A percentile compares a stretch with the other conserved stretches of the same genome.
These are phyloP conservation scores for Leishmania mexicana DNA, from an alignment of 208 protist genomes.

Conservation along the genomic window DNA sequence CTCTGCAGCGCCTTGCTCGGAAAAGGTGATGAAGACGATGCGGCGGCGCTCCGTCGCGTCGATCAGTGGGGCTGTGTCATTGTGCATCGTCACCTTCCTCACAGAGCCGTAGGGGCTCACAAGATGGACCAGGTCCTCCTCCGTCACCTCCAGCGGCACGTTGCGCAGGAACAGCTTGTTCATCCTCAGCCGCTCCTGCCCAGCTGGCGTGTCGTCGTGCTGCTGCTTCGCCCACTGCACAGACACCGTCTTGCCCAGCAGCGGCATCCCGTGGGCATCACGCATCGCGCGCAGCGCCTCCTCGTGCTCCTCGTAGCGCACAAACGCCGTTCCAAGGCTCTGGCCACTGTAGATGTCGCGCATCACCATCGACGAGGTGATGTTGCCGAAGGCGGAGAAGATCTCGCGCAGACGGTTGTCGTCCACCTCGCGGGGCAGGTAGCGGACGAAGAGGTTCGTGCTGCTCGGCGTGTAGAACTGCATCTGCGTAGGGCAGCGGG, in stretches of 20 bases:
- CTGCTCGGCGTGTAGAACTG: conserved; percentile 20
- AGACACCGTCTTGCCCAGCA: conserved; percentile 26
- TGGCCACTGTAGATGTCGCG: conserved; percentile 52
- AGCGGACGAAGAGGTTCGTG: conserved; percentile 56
- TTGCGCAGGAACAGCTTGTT: conserved; percentile 66
- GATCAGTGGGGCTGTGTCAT: conserved; percentile 25
- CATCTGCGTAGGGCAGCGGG: conserved; percentile 16
- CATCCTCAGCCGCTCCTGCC: conserved; percentile 31
- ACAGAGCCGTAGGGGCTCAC: conserved; percentile 33
- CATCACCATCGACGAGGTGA: conserved; percentile 53
- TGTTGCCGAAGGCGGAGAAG: conserved; percentile 37
- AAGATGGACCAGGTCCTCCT: conserved; percentile 12
- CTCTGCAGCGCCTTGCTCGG: conserved; percentile 37
- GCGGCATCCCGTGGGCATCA: conserved; percentile 11
- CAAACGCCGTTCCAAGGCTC: conserved; percentile 49
- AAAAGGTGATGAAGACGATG: conserved; percentile 59
- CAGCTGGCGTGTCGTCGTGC: conserved; percentile 40
- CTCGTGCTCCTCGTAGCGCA: conserved; percentile 32
- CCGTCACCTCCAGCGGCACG: conserved; percentile 39
- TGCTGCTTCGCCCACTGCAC: conserved; percentile 42
- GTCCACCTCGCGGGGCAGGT: conserved; percentile 37
- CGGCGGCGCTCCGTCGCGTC: conserved; percentile 18
- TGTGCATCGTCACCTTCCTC: conserved; percentile 30
- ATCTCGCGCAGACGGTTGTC: conserved; percentile 31
- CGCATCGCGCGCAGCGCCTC: conserved; percentile 31